These are phyloP conservation scores for Syncephalis plumigaleata DNA, from an alignment of 371 early-diverging fungal species.

Conservation along the genomic window DNA sequence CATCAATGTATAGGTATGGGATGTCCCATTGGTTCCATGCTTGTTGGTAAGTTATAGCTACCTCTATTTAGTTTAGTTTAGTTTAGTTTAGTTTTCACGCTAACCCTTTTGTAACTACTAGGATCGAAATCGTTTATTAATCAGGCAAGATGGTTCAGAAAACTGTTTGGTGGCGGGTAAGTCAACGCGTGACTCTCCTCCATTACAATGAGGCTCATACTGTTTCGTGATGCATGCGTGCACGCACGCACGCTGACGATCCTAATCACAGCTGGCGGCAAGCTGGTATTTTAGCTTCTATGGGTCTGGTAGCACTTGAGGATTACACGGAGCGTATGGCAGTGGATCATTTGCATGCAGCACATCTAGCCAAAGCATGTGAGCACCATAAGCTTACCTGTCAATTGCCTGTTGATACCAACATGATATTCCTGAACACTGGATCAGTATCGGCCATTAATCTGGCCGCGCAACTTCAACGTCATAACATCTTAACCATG, in stretches of 20 bases:
- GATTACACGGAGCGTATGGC: constrained; percentile 42
- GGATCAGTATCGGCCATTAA: neutral
- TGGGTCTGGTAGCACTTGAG: constrained; percentile 51
- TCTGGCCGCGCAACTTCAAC: too few species aligned
- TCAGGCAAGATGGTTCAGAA: constrained; percentile 68
- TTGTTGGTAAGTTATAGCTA: constrained; percentile 34
- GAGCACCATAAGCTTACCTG: constrained; percentile 36
- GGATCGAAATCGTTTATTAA: constrained; percentile 38
- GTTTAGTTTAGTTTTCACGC: too few species aligned
- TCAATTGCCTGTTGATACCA: constrained; percentile 59
- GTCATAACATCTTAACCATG: too few species aligned
- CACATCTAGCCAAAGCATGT: constrained; percentile 38
- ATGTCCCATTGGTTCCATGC: constrained; percentile 80
- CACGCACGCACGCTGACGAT: too few species aligned
- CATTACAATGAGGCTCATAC: too few species aligned
- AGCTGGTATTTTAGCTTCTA: constrained; percentile 63
- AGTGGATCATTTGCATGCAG: constrained; percentile 47
- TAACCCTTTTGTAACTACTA: too few species aligned
- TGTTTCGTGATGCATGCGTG: too few species aligned
- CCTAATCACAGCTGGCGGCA: constrained; percentile 71
- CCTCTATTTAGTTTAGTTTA: too few species aligned
- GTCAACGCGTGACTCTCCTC: too few species aligned
- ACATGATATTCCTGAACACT: constrained; percentile 68
- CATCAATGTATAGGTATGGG: constrained; percentile 41
- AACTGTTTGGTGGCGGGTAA: constrained; percentile 79